Evolutionary conservation across 2,329 filamentous ascomycete genomes (phyloP).

Genomic region (Cladosporium sp.): DNA sequence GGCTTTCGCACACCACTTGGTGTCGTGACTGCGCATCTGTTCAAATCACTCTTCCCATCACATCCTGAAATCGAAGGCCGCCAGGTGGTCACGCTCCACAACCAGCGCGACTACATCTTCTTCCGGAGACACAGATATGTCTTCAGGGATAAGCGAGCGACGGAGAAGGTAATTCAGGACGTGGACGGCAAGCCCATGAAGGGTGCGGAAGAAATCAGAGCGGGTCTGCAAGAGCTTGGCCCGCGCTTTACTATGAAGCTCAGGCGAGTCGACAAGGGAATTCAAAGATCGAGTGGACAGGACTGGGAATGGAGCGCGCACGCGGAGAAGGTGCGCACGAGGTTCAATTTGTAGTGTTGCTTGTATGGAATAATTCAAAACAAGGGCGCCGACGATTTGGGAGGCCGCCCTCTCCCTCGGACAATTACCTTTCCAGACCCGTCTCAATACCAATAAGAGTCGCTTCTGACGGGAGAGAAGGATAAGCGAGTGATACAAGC

Average conservation of each 20-base stretch:
- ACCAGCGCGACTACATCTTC: slow-evolving; percentile 95
- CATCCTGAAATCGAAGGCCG: slow-evolving; percentile 77
- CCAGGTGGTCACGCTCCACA: slow-evolving; percentile 88
- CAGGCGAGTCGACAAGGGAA: slow-evolving; percentile 82
- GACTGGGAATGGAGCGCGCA: slow-evolving; percentile 96
- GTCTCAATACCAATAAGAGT: too few relatives aligned
- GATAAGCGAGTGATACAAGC: too few relatives aligned
- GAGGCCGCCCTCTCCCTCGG: too few relatives aligned
- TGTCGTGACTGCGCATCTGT: slow-evolving; percentile 77
- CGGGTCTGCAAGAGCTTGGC: slow-evolving; percentile 85
- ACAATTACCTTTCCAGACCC: too few relatives aligned
- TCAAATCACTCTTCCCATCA: slow-evolving; percentile 72
- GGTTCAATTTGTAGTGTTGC: slow-evolving; percentile 72
- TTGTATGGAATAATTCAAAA: not conserved
- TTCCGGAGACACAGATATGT: slow-evolving; percentile 84
- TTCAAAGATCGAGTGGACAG: slow-evolving; percentile 67
- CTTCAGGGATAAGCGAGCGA: slow-evolving; percentile 79
- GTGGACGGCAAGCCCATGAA: slow-evolving; percentile 76
- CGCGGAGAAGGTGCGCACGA: slow-evolving; percentile 90
- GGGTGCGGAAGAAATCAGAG: slow-evolving; percentile 77
- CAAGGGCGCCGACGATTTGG: not conserved
- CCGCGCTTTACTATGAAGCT: slow-evolving; percentile 81
- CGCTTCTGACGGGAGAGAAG: too few relatives aligned
- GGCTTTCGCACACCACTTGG: slow-evolving; percentile 93
- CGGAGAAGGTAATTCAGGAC: slow-evolving; percentile 78